These are phyloP conservation scores for Fusarium illudens DNA, from an alignment of 2,329 filamentous ascomycete species.

Conservation along the genomic window DNA sequence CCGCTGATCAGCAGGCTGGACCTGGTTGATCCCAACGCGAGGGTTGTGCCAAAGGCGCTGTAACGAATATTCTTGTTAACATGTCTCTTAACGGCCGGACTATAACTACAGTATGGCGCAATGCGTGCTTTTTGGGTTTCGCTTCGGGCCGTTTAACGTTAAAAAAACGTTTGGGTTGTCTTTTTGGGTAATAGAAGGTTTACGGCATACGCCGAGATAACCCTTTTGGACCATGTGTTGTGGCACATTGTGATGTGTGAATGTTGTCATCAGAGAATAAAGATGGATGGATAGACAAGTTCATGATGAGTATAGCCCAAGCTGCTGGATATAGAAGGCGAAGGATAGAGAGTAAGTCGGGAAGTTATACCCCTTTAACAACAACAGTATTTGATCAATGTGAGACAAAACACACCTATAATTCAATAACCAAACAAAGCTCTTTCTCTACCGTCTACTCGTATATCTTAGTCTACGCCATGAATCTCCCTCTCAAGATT, in stretches of 20 bases:
- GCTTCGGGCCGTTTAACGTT: neutral
- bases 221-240: neutral
- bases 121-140: neutral
- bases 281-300: no score
- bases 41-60: slow-evolving; percentile 29
- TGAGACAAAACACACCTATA: neutral
- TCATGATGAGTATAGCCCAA: no score
- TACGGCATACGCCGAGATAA: neutral
- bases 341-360: no score
- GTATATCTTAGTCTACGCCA: neutral
- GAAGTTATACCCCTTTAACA: neutral
- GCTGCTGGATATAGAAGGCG: neutral
- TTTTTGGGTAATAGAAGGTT: slow-evolving; percentile 1
- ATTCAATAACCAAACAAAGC: neutral
- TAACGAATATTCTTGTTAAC: slow-evolving; percentile 1
- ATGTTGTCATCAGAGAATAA: neutral
- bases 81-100: neutral
- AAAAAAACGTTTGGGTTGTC: neutral
- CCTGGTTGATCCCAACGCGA: slow-evolving; percentile 27
- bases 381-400: neutral
- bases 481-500: neutral
- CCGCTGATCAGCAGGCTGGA: slow-evolving; percentile 37
- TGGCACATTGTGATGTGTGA: neutral
- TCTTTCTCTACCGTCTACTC: neutral
- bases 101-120: no score